These are phyloP conservation scores for Trifolium fragiferum DNA, from an alignment of 306 rosid species.

Conservation along the genomic window DNA sequence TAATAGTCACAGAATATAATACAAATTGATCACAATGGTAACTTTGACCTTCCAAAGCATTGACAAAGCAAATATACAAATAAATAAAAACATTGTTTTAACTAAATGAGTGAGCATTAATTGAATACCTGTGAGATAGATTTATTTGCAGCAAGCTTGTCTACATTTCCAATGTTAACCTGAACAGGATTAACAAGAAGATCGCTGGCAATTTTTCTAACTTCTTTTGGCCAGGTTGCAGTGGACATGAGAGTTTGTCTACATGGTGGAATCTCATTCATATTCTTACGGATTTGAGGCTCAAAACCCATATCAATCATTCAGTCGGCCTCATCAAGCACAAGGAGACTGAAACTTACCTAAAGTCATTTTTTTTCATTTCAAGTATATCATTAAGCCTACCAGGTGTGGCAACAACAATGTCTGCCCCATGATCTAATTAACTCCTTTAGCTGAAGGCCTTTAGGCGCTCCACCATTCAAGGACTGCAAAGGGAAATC, in stretches of 20 bases:
- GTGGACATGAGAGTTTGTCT: slow-evolving; percentile 99
- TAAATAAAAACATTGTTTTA: not conserved
- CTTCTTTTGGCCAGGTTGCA: slow-evolving; percentile 99
- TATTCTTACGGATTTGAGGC: slow-evolving; percentile 97
- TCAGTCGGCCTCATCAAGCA: slow-evolving; percentile 99
- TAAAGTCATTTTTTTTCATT: slow-evolving; percentile 84
- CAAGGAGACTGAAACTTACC: slow-evolving; percentile 94
- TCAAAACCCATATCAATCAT: slow-evolving; percentile 99
- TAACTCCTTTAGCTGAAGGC: slow-evolving; percentile 84
- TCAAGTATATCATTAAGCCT: slow-evolving; percentile 96
- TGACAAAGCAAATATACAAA: slow-evolving; percentile 25
- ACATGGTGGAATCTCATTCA: slow-evolving; percentile 93
- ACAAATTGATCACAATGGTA: slow-evolving; percentile 9
- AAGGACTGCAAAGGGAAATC: slow-evolving; percentile 71
- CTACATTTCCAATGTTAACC: slow-evolving; percentile 94
- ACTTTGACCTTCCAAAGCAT: slow-evolving; percentile 17
- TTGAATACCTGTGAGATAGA: slow-evolving; percentile 87
- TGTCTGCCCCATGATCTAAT: slow-evolving; percentile 94
- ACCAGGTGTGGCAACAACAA: slow-evolving; percentile 99
- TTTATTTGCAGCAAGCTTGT: slow-evolving; percentile 97
- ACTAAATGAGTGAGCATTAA: not conserved
- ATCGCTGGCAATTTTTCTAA: slow-evolving; percentile 90
- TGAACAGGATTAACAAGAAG: slow-evolving; percentile 97
- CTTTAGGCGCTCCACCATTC: slow-evolving; percentile 98
- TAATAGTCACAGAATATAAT: slow-evolving; percentile 12